A percentile compares a stretch with the other conserved stretches of the same genome.
phyloP scores from a whole-genome alignment of 176 grass and related monocot genomes.

The Carex kokanica region DNA sequence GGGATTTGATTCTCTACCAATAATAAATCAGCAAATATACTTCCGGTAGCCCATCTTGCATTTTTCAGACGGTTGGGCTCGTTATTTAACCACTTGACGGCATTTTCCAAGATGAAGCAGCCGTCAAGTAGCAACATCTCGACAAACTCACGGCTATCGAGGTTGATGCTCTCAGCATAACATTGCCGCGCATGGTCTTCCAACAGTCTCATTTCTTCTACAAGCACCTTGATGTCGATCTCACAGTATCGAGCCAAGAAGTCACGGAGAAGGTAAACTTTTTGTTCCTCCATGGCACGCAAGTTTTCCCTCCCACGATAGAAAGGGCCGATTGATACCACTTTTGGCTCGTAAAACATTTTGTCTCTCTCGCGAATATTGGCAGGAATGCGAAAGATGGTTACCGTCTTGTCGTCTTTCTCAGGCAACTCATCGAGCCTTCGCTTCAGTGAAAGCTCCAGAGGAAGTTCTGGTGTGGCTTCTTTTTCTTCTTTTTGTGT shows the following conservation, averaged over 20 bases:
- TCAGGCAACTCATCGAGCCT: not conserved
- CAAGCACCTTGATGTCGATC: not conserved
- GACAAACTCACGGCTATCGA: slow-evolving; percentile 4
- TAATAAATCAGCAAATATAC: not conserved
- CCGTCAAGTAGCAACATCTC: slow-evolving; percentile 20
- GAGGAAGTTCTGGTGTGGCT: not conserved
- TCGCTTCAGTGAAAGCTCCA: not conserved
- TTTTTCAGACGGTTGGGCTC: not conserved
- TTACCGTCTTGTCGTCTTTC: not conserved
- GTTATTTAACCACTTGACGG: slow-evolving; percentile 2
- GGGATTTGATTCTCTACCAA: slow-evolving; percentile 28
- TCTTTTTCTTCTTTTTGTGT: not conserved
- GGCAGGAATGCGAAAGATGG: not conserved
- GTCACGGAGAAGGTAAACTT: slow-evolving; percentile 6
- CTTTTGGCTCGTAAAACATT: slow-evolving; percentile 2
- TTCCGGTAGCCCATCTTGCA: not conserved
- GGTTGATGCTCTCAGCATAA: not conserved
- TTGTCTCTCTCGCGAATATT: not conserved
- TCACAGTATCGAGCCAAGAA: not conserved
- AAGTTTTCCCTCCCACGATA: not conserved
- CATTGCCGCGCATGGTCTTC: not conserved
- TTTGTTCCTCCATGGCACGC: slow-evolving; percentile 16
- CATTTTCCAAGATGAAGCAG: slow-evolving; percentile 8
- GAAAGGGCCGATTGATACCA: slow-evolving; percentile 14
- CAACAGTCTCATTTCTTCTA: not conserved